Conservation (phyloP, 345 rosid species). For the Gossypium thurberi region DNA sequence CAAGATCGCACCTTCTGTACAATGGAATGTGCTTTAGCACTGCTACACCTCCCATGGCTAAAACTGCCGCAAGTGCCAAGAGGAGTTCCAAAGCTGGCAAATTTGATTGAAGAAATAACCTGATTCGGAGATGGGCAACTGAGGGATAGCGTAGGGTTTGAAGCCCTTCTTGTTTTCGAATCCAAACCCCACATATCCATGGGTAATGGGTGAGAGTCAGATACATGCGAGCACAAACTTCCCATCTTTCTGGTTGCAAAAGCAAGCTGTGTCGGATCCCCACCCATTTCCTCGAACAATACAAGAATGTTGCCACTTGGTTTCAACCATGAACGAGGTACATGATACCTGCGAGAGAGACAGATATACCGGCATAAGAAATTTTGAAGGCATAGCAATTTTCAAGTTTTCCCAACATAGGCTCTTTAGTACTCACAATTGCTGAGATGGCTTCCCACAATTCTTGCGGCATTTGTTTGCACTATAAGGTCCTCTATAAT, state of each 20-base stretch:
- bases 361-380: background rate
- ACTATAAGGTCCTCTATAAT: constrained; percentile 65
- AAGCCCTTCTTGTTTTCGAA: constrained; percentile 32
- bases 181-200: constrained; percentile 63
- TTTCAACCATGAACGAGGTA: constrained; percentile 86
- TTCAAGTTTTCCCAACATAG: background rate
- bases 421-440: constrained; percentile 48
- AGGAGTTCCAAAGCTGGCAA: constrained; percentile 89
- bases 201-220: constrained; percentile 69
- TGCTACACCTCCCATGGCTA: constrained; percentile 56
- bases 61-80: constrained; percentile 69
- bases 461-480: constrained; percentile 72
- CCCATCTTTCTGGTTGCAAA: constrained; percentile 45
- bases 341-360: constrained; percentile 56
- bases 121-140: constrained; percentile 58
- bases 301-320: constrained; percentile 69
- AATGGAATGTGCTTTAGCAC: constrained; percentile 45
- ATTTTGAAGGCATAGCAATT: background rate
- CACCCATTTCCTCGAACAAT: constrained; percentile 79
- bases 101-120: constrained; percentile 65
- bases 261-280: constrained; percentile 71
- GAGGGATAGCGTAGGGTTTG: constrained; percentile 42
- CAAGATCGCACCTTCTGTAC: constrained; percentile 48
- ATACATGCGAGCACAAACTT: constrained; percentile 54
- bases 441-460: constrained; percentile 86